These are phyloP conservation scores for Daldinia vernicosa DNA, from an alignment of 495 filamentous ascomycete species.

Conservation along the genomic window DNA sequence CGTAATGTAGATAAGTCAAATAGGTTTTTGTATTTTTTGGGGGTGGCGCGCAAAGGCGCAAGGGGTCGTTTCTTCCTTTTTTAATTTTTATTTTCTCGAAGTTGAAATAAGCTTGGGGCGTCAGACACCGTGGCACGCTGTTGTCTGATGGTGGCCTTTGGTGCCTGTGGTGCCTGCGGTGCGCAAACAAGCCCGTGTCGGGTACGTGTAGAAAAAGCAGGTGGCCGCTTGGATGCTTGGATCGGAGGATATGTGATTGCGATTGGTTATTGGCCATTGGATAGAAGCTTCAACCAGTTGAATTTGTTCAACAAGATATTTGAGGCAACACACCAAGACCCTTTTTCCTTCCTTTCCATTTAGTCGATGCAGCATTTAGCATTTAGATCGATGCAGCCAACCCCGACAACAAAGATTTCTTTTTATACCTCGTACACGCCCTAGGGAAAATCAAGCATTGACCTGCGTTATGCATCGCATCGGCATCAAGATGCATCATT, in stretches of 20 bases:
- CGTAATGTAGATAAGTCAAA: neutral
- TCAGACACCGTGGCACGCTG: slow-evolving; percentile 44
- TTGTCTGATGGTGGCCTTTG: neutral
- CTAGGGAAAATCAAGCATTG: slow-evolving; percentile 22
- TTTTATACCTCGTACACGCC: slow-evolving; percentile 3
- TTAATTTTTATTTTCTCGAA: slow-evolving; percentile 9
- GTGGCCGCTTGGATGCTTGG: slow-evolving; percentile 32
- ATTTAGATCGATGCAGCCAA: slow-evolving; percentile 30
- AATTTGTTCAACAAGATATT: slow-evolving; percentile 35
- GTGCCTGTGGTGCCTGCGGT: slow-evolving; percentile 1
- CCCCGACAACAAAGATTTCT: slow-evolving; percentile 34
- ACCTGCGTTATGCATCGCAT: slow-evolving; percentile 27
- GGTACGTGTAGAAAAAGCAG: slow-evolving; percentile 18
- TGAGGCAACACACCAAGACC: slow-evolving; percentile 43
- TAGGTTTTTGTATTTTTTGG: slow-evolving; percentile 30
- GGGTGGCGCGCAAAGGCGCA: slow-evolving; percentile 35
- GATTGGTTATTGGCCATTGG: slow-evolving; percentile 45
- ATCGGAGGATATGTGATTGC: slow-evolving; percentile 42
- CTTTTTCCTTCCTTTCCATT: slow-evolving; percentile 14
- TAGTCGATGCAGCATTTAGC: neutral
- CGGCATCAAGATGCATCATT: slow-evolving; percentile 18
- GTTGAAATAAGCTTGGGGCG: slow-evolving; percentile 42
- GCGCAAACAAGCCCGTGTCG: slow-evolving; percentile 27
- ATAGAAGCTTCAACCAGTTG: slow-evolving; percentile 44
- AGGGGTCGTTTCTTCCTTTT: slow-evolving; percentile 11